Conservation (phyloP, 2,329 filamentous ascomycete species). For the Sphaerulina musiva region DNA sequence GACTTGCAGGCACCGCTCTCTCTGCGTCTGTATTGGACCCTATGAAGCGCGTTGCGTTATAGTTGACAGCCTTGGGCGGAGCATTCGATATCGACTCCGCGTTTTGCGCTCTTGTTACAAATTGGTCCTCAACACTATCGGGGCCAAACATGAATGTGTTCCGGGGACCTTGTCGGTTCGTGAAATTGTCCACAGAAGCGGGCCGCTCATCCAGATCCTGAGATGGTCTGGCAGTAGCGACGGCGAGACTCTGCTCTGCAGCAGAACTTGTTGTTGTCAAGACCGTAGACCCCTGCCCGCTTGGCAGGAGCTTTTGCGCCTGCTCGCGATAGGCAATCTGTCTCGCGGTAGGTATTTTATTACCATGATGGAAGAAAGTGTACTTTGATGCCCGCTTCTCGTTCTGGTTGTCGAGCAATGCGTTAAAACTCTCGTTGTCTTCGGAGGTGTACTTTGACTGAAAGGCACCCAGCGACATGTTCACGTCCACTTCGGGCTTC, state of each 20-base stretch:
- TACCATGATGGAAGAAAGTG: conserved; percentile 80
- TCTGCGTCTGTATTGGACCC: conserved; percentile 29
- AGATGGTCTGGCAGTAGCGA: conserved; percentile 41
- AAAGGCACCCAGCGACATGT: conserved; percentile 76
- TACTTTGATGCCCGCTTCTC: conserved; percentile 76
- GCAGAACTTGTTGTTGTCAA: conserved; percentile 24
- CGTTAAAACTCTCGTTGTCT: conserved; percentile 96
- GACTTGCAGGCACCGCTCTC: conserved; percentile 58
- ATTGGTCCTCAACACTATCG: conserved; percentile 53
- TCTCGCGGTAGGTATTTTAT: conserved; percentile 65
- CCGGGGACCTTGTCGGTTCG: conserved; percentile 52
- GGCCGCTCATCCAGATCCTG: conserved; percentile 62
- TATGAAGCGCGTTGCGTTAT: conserved; percentile 71
- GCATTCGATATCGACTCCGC: conserved; percentile 66
- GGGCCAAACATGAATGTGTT: conserved; percentile 85
- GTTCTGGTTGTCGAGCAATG: conserved; percentile 84
- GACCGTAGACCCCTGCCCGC: conserved; percentile 19
- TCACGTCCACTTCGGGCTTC: conserved; percentile 57
- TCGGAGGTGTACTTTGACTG: conserved; percentile 94
- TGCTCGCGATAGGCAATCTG: conserved; percentile 51
- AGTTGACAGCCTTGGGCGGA: conserved; percentile 68
- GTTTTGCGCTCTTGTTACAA: conserved; percentile 57
- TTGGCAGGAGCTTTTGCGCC: conserved; percentile 57
- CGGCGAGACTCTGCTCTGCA: conserved; percentile 20
- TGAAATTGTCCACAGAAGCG: conserved; percentile 70